Base-by-base conservation (phyloP, 768 basidiomycete species). In the Auriscalpium vulgare region DNA sequence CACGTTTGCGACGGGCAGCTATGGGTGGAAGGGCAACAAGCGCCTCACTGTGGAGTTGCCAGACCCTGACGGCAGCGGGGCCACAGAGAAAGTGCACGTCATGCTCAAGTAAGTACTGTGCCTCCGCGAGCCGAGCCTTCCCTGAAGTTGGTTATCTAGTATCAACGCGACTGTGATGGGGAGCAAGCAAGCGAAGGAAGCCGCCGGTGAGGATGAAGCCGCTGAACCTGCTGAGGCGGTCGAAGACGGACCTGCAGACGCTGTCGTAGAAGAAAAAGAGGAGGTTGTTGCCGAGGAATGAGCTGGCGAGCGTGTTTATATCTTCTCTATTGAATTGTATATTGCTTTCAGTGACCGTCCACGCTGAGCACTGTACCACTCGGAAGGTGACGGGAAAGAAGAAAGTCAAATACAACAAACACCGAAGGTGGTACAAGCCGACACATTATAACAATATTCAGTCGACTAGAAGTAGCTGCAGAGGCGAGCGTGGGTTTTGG, bases 1-100 rank as follows among this genome's bases (percentile, higher is more conserved):
- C 56, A 73, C 78, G 40, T 90, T 92, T 69, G 63, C 73, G 13
- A 89, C 88, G 0, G 88, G 89, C 10, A 88, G 86, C 65, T 89
- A 86, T 66, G 90, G 91, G 16, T 92, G 90, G 90, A 91, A 90
- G 67, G 89, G 85, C 2, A 79, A 69, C 67, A 86, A 84, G 67
- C 78, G 83, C 23, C 69, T 91, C 57, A 76, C 74, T 1, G 75
- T 92, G 51, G 85, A 89, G 63, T 66, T 91, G 14, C 73, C 79
- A 54, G 74, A 75, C 54, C 65, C 72, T 0, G 78, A 80, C 14
- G 71, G 68, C 14, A 75, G 68, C 13, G 80, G 72, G 44, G 77
- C 71, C 5, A 82, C 78, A 67, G 82, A 82, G 68, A 84, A 79
- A 58, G 85, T 91, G 2, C 79, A 86, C 63, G 85, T 91, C 10